Evolutionary conservation across 1,284 basidiomycete genomes (phyloP).

Genomic region (Fistulinella cinereoalba): DNA sequence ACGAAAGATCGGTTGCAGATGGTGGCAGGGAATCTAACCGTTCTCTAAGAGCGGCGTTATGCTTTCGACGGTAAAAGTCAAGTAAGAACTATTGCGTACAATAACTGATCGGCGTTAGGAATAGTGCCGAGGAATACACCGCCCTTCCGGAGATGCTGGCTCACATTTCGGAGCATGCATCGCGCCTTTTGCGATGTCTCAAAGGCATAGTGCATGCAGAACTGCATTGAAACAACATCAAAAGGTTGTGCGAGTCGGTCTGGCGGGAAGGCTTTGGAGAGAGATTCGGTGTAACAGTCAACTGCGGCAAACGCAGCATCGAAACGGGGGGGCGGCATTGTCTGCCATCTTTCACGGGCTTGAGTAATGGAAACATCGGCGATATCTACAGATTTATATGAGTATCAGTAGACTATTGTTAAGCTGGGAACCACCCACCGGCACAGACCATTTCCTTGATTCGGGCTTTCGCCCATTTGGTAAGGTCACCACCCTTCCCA

Average conservation of each 20-base stretch:
- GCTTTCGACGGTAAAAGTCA: conserved; percentile 3
- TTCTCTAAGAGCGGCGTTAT: conserved; percentile 43
- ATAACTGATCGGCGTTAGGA: conserved; percentile 77
- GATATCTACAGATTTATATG: conserved; percentile 63
- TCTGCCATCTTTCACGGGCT: conserved; percentile 67
- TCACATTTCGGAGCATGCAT: conserved; percentile 92
- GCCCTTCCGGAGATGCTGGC: conserved; percentile 74
- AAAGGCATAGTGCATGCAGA: conserved; percentile 99
- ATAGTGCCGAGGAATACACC: conserved; percentile 95
- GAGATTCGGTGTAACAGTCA: conserved; percentile 82
- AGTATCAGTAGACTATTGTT: conserved; percentile 2
- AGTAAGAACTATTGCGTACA: conserved; percentile 52
- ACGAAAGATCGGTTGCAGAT: conserved; percentile 63
- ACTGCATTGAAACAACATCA: conserved; percentile 97
- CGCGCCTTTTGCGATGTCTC: conserved; percentile 84
- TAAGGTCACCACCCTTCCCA: conserved; percentile 96
- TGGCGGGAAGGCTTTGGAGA: conserved; percentile 69
- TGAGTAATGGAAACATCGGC: conserved; percentile 90
- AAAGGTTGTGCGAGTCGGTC: conserved; percentile 63
- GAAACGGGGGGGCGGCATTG: conserved; percentile 55
- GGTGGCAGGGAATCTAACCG: conserved; percentile 65
- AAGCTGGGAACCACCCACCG: conserved; percentile 51
- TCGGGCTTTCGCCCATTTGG: conserved; percentile 92
- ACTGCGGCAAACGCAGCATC: conserved; percentile 81
- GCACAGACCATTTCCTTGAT: conserved; percentile 80